Base-by-base conservation (phyloP, 208 protist species). In the Trichomonas vaginalis region DNA sequence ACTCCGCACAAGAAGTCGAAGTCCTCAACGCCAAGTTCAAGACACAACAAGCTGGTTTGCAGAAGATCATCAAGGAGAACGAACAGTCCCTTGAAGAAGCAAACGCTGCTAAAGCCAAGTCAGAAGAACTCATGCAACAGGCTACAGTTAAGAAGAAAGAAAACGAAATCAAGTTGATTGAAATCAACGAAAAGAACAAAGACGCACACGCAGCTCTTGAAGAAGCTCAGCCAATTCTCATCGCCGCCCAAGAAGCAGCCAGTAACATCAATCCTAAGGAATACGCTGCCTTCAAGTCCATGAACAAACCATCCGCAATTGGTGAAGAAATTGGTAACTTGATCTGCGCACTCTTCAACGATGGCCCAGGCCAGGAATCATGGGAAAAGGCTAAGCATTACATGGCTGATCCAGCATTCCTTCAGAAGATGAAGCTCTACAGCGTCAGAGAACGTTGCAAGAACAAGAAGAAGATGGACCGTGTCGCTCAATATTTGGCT, bases 251-350 rank as follows among this genome's bases (percentile, higher is more conserved):
- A 96, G 97, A 99, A 96, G 98, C 99, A 4, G 98, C 99, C 21
- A 96, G 98, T 42, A 98, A 98, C 96, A 98, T 99, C 49, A 97
- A 98, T 95, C 97, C 98, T 48, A 98, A 98, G 95, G 98, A 98
- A 96, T 99, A 99, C 96, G 98, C 98, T 39, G 98, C 99, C 97
- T 97, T 99, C 45, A 97, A 98, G 40, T 98, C 98, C 21, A 99
- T 99, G 96, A 98, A 98, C 6, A 99, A 98, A 96, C 99, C 99
- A 92, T 97, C 98, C 21, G 96, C 97, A 21, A 70, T 98, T 97
- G 96, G 98, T 79, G 37, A 14, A 42, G 37, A 95, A 95, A 95
- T 80, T 37, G 47, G 92, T 82, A 95, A 80, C 37, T 35, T 95
- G 17, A 79, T 95, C 39, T 92, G 86, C 32, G 86, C 86, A 46